These are phyloP conservation scores for Aureobasidium musti DNA, from an alignment of 2,329 filamentous ascomycete species.

Conservation along the genomic window DNA sequence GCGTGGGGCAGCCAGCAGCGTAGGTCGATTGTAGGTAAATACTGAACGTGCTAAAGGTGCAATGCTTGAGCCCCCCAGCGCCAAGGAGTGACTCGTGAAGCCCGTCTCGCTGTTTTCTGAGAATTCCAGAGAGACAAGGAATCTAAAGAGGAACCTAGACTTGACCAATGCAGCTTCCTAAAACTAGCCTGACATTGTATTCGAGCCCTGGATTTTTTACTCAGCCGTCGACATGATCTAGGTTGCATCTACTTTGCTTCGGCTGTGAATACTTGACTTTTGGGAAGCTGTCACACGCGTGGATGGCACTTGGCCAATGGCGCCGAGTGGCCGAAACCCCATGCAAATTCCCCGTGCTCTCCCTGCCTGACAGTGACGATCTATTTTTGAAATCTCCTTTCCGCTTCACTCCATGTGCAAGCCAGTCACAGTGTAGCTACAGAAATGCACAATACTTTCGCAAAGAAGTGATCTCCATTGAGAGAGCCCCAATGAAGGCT, in stretches of 20 bases:
- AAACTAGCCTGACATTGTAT: neutral
- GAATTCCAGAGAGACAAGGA: slow-evolving; percentile 21
- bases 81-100: slow-evolving; percentile 9
- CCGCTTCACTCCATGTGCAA: too few relatives aligned
- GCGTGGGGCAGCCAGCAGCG: slow-evolving; percentile 11
- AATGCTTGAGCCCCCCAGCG: slow-evolving; percentile 8
- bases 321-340: slow-evolving; percentile 1
- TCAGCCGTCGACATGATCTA: neutral
- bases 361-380: slow-evolving; percentile 3
- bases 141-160: neutral
- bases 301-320: neutral
- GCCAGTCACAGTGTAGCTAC: too few relatives aligned
- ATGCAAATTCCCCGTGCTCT: slow-evolving; percentile 14
- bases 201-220: neutral
- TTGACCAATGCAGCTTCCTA: slow-evolving; percentile 8
- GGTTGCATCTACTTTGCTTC: neutral
- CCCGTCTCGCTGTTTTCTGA: neutral
- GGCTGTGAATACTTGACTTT: slow-evolving; percentile 12
- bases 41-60: slow-evolving; percentile 1
- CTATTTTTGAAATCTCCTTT: neutral
- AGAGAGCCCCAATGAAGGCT: too few relatives aligned
- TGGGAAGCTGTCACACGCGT: slow-evolving; percentile 10
- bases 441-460: too few relatives aligned
- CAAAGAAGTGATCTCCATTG: too few relatives aligned
- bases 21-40: slow-evolving; percentile 8